A percentile compares a stretch with the other conserved stretches of the same genome.
phyloP scores from a whole-genome alignment of 192 early-diverging fungal species.

The Spizellomyces sp. region DNA sequence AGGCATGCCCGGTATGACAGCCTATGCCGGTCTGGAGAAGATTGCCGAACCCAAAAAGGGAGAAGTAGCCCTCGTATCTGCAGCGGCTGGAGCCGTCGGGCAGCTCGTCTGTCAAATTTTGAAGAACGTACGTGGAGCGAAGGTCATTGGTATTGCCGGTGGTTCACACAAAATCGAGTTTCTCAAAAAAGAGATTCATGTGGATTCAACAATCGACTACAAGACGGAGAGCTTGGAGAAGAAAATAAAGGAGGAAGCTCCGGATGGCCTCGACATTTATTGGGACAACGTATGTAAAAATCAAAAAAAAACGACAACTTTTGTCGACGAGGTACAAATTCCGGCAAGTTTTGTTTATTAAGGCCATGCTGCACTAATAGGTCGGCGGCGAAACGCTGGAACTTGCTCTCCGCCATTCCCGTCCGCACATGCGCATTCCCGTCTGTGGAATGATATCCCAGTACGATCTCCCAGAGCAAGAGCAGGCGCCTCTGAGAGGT shows the following conservation, averaged over 20 bases:
- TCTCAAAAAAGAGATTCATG: slow-evolving; percentile 64
- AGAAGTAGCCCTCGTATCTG: slow-evolving; percentile 81
- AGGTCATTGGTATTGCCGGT: slow-evolving; percentile 81
- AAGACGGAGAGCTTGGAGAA: slow-evolving; percentile 64
- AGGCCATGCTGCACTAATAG: too few species aligned
- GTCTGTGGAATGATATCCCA: slow-evolving; percentile 78
- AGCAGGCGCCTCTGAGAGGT: slow-evolving; percentile 59
- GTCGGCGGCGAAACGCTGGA: slow-evolving; percentile 78
- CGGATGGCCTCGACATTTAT: slow-evolving; percentile 78
- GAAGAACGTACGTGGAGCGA: slow-evolving; percentile 53
- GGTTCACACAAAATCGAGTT: slow-evolving; percentile 78
- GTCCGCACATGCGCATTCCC: slow-evolving; percentile 65
- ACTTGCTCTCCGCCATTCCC: slow-evolving; percentile 62
- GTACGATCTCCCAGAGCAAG: slow-evolving; percentile 55
- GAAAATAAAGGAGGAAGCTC: slow-evolving; percentile 62
- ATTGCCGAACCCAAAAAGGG: slow-evolving; percentile 75
- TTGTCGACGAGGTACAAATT: too few species aligned
- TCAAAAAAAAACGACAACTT: too few species aligned
- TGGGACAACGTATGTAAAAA: slow-evolving; percentile 1
- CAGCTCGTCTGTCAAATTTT: slow-evolving; percentile 79
- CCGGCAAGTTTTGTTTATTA: too few species aligned
- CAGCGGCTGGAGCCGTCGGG: slow-evolving; percentile 73
- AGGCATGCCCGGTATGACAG: slow-evolving; percentile 84
- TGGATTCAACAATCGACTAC: slow-evolving; percentile 91
- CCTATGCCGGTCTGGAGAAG: slow-evolving; percentile 64